A percentile compares a stretch with the other conserved stretches of the same genome.
These are phyloP conservation scores for Suhomyces anneliseae DNA, from an alignment of 1,139 yeast species.

Conservation along the genomic window DNA sequence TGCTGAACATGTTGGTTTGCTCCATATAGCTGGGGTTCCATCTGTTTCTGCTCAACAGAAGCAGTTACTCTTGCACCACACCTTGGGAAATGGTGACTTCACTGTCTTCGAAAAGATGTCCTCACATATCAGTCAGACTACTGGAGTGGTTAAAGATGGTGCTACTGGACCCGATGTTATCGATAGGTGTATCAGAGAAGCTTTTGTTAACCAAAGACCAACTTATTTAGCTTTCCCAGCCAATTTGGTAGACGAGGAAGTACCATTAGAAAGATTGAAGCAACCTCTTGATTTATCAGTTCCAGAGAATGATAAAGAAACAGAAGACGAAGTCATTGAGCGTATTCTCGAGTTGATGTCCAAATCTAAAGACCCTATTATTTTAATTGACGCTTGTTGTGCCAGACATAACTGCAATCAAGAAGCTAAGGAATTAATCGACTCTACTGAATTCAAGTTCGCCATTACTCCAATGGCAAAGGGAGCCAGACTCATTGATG, in stretches of 20 bases:
- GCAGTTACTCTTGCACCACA: constrained; percentile 40
- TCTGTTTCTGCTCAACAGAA: constrained; percentile 39
- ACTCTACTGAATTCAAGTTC: constrained; percentile 59
- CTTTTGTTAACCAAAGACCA: constrained; percentile 74
- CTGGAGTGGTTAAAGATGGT: constrained; percentile 61
- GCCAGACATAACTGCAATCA: constrained; percentile 67
- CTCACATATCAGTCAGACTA: constrained; percentile 63
- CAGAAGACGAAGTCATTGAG: constrained; percentile 71
- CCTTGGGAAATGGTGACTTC: constrained; percentile 48
- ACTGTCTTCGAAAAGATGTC: constrained; percentile 52
- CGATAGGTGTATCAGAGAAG: constrained; percentile 72
- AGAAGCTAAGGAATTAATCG: constrained; percentile 63
- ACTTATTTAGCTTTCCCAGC: constrained; percentile 83
- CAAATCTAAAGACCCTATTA: constrained; percentile 65
- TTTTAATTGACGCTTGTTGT: constrained; percentile 85
- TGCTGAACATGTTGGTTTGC: constrained; percentile 59
- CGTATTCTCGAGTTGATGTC: constrained; percentile 52
- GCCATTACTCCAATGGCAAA: constrained; percentile 39
- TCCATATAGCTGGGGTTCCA: constrained; percentile 55
- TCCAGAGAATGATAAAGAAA: constrained; percentile 63
- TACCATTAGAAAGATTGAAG: constrained; percentile 55
- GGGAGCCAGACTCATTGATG: constrained; percentile 30
- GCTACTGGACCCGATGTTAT: constrained; percentile 64
- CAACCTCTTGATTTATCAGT: constrained; percentile 64
- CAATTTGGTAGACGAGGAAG: constrained; percentile 66